These are phyloP conservation scores for Pichia occidentalis DNA, from an alignment of 805 yeast species.

Conservation along the genomic window DNA sequence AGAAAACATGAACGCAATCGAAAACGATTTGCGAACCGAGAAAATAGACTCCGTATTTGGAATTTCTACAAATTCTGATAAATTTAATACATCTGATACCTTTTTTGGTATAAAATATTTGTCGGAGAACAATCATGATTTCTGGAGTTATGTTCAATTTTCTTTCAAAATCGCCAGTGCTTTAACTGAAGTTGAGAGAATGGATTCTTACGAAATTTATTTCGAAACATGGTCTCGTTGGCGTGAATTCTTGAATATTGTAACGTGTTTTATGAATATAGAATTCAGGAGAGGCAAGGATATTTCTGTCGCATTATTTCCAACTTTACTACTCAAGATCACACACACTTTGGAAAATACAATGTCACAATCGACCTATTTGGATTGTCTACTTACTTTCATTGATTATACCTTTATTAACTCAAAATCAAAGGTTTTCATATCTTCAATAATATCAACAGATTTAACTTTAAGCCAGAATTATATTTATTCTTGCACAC, in stretches of 20 bases:
- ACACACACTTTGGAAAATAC: too few relatives aligned
- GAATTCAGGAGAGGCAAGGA: neutral
- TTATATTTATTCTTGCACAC: constrained; percentile 1
- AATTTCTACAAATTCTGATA: constrained; percentile 10
- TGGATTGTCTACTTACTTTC: constrained; percentile 7
- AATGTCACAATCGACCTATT: too few relatives aligned
- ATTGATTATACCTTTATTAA: constrained; percentile 3
- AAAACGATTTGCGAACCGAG: constrained; percentile 2
- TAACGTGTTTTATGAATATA: constrained; percentile 3
- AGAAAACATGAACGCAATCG: too few relatives aligned
- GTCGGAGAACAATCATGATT: constrained; percentile 1
- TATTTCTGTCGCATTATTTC: too few relatives aligned
- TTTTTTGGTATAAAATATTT: constrained; percentile 9
- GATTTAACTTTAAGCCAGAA: constrained; percentile 7
- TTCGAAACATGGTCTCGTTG: constrained; percentile 10
- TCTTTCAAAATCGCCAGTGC: constrained; percentile 7
- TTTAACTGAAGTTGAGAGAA: constrained; percentile 4
- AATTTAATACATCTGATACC: neutral
- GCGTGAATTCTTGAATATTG: constrained; percentile 9
- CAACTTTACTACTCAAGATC: neutral
- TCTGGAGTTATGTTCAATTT: constrained; percentile 9
- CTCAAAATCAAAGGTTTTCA: neutral
- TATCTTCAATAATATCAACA: constrained; percentile 2
- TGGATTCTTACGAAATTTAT: constrained; percentile 7
- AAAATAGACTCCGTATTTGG: constrained; percentile 4